These are phyloP conservation scores for Aaosphaeria arxii DNA, from an alignment of 2,329 filamentous ascomycete genomes.

Conservation along the genomic window DNA sequence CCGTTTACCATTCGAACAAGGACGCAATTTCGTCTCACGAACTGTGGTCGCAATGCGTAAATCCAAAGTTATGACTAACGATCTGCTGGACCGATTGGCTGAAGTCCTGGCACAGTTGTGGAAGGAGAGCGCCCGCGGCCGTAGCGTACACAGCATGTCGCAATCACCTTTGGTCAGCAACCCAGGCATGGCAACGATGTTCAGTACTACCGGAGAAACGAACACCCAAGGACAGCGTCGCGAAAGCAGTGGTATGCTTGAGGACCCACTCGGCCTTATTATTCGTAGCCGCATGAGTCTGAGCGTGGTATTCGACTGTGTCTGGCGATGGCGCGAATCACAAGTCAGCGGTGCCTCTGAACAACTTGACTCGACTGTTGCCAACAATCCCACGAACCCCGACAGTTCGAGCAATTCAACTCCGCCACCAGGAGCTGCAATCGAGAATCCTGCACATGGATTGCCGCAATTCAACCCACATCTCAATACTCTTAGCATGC, in stretches of 20 bases:
- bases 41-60: constrained; percentile 68
- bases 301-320: constrained; percentile 80
- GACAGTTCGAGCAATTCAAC: constrained; percentile 65
- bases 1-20: constrained; percentile 61
- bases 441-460: constrained; percentile 31
- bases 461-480: constrained; percentile 36
- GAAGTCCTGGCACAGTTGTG: constrained; percentile 88
- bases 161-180: constrained; percentile 35
- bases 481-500: constrained; percentile 41
- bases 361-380: constrained; percentile 61
- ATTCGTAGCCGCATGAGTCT: constrained; percentile 83
- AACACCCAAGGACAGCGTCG: constrained; percentile 20
- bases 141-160: constrained; percentile 33
- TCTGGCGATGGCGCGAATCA: constrained; percentile 81
- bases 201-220: constrained; percentile 23
- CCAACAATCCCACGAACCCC: constrained; percentile 84
- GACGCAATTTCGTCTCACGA: constrained; percentile 66
- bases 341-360: constrained; percentile 45
- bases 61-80: constrained; percentile 74
- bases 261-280: constrained; percentile 73
- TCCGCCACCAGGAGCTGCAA: constrained; percentile 49
- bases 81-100: constrained; percentile 74
- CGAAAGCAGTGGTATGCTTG: constrained; percentile 42
- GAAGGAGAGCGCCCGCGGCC: constrained; percentile 55
- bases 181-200: constrained; percentile 28